Base-by-base conservation (phyloP, 306 rosid genomes). In the Hylodesmum podocarpum region DNA sequence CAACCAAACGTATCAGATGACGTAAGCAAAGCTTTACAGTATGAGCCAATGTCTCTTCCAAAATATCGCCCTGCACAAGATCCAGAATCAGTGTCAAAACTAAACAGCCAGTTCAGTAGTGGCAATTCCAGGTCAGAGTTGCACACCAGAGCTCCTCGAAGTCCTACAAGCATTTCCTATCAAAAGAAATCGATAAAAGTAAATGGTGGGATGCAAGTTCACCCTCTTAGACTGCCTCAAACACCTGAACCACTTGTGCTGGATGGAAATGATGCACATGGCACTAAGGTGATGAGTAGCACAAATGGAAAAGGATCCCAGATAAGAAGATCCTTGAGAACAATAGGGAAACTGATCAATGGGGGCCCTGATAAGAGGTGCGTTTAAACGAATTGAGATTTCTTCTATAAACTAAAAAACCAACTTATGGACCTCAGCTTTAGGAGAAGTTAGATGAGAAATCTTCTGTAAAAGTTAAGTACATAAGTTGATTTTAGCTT, bases 361-460 rank as follows among this genome's bases (percentile, higher is more conserved):
- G 96, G n/a, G n/a, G n/a, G 97, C 72, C 87, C 93, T 62, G 99
- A 95, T 16, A 95, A 88, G 81, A 92, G 90, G 99, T 86, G 47
- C 4, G 34, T 76, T 22, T 25, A 50, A 54, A 54, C 19, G 57
- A 18, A 50, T 18, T 16, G 9, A 47, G 8, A 1, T n/a, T n/a
- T 5, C 21, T 47, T 8, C 16, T 4, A 18, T 2, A 50, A 16
- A 10, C 22, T 49, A 49, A 46, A 49, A 46, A 47, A 16, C 6
- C 54, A 44, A 16, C 14, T 8, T 19, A 18, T 19, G 11, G 1
- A 7, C 12, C 58, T 18, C 27, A 50, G 28, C 5, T 19, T 18
- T 50, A 6, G 13, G 28, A 19, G 5, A 49, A 18, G 22, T 18
- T 18, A 19, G 2, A 18, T 24, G 61, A 54, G 2, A 50, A 50